Evolutionary conservation across 2,329 filamentous ascomycete species (phyloP).

Genomic region (Venturia oleaginea): DNA sequence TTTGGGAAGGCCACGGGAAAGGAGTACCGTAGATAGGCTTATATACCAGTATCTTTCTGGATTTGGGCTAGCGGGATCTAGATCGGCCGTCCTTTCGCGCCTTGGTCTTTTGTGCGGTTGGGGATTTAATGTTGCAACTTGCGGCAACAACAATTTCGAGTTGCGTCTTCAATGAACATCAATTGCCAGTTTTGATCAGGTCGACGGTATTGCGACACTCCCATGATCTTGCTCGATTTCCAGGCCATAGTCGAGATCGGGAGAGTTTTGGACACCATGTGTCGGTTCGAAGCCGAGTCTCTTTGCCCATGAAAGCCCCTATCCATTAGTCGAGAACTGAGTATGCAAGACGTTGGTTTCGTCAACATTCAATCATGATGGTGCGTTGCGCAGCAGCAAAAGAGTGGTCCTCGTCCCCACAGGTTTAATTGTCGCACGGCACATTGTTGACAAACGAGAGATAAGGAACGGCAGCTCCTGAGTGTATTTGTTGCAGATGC

Average conservation of each 20-base stretch:
- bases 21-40: background rate
- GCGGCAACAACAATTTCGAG: background rate
- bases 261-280: background rate
- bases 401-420: background rate
- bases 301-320: background rate
- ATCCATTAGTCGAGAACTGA: background rate
- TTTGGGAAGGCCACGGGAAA: background rate
- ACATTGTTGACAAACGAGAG: background rate
- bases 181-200: no score
- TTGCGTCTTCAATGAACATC: no score
- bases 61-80: background rate
- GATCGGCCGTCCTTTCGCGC: background rate
- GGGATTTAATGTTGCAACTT: background rate
- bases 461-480: background rate
- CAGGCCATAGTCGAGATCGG: background rate
- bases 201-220: background rate
- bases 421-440: background rate
- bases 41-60: no score
- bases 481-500: no score
- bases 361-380: background rate
- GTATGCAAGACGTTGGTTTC: background rate
- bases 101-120: background rate
- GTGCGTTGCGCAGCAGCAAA: background rate
- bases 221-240: background rate
- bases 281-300: background rate